Base-by-base conservation (phyloP, 495 filamentous ascomycete genomes). In the Polyplosphaeria fusca region DNA sequence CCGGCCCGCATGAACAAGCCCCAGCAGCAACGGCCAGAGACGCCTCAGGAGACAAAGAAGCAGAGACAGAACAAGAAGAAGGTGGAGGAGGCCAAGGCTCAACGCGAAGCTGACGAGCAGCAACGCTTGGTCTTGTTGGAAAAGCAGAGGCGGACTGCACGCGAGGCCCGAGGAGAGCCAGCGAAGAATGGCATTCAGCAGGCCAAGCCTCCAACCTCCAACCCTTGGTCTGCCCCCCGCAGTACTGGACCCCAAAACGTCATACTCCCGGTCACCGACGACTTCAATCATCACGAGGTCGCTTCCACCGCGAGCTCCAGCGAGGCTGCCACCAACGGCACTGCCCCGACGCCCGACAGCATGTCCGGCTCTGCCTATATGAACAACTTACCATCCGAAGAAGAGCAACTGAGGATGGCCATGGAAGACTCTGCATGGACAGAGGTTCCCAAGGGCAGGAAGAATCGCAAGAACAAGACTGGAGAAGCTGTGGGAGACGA, bases 1-100 rank as follows among this genome's bases (percentile, higher is more conserved):
- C 77, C 79, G 40, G 73, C 73, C 39, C 79, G 82, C 62, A 71
- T 81, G 40, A 86, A 84, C 75, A 79, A 84, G 70, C 73, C 78
- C 67, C 86, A 86, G 76, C 63, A 74, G 52, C 76, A 79, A 66
- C 30, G 55, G 4, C 73, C 76, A 67, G 68, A 72, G 47, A 65
- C 72, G 43, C 60, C 70, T 16, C 76, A 83, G 54, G 86, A 91
- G 73, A 87, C 84, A 23, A 94, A 95, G 84, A 95, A 94, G 78
- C 87, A 92, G 74, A 83, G 90, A 45, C 88, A 93, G 75, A 88
- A 93, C 73, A 79, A 82, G 30, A 77, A 83, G 69, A 95, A 92
- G 80, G 82, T 79, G 46, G 89, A 94, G 73, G 82, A 80, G 38
- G 79, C 80, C 50, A 88, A 88, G 76, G 71, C 77, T 39, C 72